These are phyloP conservation scores for Thielaviopsis populi DNA, from an alignment of 2,329 filamentous ascomycete genomes.

Conservation along the genomic window DNA sequence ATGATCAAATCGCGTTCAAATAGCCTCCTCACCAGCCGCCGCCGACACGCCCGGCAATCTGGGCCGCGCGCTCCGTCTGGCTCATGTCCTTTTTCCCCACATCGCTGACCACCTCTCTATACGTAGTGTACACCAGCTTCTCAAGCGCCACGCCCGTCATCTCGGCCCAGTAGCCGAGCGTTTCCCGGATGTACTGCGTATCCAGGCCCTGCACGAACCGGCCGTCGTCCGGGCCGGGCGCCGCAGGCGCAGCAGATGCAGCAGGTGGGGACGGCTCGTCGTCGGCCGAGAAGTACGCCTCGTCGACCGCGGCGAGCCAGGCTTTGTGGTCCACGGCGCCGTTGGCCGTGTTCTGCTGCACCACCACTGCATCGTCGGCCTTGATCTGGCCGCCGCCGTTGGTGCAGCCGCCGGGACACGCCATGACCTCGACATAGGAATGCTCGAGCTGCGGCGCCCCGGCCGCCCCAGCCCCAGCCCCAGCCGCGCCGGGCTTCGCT, in stretches of 20 bases:
- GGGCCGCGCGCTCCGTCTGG: slow-evolving; percentile 69
- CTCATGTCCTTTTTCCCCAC: slow-evolving; percentile 61
- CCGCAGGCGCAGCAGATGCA: neutral
- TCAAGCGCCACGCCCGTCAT: slow-evolving; percentile 55
- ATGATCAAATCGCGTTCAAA: neutral
- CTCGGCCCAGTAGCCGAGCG: slow-evolving; percentile 60
- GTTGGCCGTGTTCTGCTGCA: slow-evolving; percentile 29
- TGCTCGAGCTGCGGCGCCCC: slow-evolving; percentile 40
- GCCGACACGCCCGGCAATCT: slow-evolving; percentile 77
- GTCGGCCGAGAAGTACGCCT: slow-evolving; percentile 74
- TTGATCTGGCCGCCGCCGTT: slow-evolving; percentile 96
- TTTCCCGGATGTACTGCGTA: slow-evolving; percentile 47
- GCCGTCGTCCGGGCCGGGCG: slow-evolving; percentile 23
- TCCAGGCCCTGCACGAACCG: slow-evolving; percentile 50
- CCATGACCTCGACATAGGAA: slow-evolving; percentile 97
- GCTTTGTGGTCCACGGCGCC: slow-evolving; percentile 70
- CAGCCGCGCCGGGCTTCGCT: slow-evolving; percentile 27
- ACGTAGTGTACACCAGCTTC: slow-evolving; percentile 70
- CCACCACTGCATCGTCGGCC: slow-evolving; percentile 56
- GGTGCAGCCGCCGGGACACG: slow-evolving; percentile 94
- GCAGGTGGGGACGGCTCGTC: slow-evolving; percentile 25
- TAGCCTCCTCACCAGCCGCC: slow-evolving; percentile 63
- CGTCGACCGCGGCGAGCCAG: slow-evolving; percentile 70
- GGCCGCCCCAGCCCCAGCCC: slow-evolving; percentile 20
- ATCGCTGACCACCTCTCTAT: slow-evolving; percentile 84